Percentiles rank a stretch among this genome's conserved stretches.
phyloP scores from a whole-genome alignment of 305 asterid species.

The Striga hermonthica region DNA sequence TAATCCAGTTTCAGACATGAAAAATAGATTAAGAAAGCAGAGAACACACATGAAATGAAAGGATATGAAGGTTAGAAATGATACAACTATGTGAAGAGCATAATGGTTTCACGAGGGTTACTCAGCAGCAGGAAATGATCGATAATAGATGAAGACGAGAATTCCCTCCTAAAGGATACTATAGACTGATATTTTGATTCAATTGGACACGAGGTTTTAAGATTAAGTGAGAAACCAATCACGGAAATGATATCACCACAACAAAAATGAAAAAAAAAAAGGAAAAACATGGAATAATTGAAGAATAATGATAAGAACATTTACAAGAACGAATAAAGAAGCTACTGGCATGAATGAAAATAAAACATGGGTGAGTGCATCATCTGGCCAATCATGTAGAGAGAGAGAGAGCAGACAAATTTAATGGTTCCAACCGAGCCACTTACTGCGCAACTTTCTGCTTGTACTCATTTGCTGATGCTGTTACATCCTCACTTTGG shows the following conservation, averaged over 20 bases:
- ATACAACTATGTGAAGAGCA: conserved; percentile 3
- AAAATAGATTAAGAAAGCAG: too few species aligned
- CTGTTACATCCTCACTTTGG: conserved; percentile 63
- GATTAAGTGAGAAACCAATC: conserved; percentile 3
- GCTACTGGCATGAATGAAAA: conserved; percentile 14
- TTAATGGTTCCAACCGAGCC: conserved; percentile 64
- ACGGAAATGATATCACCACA: conserved; percentile 24
- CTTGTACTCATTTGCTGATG: conserved; percentile 72
- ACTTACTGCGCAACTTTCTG: conserved; percentile 74
- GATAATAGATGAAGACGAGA: conserved; percentile 9
- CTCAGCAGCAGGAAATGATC: background rate
- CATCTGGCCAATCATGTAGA: background rate
- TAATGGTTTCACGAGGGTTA: conserved; percentile 8
- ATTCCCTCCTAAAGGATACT: conserved; percentile 15
- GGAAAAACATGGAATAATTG: background rate
- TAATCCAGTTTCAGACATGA: conserved; percentile 27
- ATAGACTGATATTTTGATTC: conserved; percentile 1
- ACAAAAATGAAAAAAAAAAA: background rate
- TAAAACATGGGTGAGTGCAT: background rate
- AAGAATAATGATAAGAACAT: conserved; percentile 9
- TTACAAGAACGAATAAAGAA: background rate
- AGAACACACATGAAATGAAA: background rate
- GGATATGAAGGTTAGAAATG: conserved; percentile 14
- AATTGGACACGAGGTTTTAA: background rate
- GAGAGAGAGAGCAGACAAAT: conserved; percentile 30